phyloP scores from a whole-genome alignment of 1,284 basidiomycete genomes.

The Rhodotorula sp. region DNA sequence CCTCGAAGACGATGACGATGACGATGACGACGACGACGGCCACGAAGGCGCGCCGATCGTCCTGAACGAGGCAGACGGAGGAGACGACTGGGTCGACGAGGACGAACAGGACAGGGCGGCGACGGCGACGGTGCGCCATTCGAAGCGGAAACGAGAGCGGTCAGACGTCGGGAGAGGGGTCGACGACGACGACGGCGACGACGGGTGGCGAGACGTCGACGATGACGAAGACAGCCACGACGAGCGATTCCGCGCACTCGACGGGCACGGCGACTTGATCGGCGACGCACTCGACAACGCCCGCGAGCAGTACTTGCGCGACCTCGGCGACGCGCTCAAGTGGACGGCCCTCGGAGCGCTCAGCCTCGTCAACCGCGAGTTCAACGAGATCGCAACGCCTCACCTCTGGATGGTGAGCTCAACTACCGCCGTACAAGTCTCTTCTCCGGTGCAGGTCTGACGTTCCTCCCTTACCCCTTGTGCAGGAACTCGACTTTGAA shows the following conservation, averaged over 20 bases:
- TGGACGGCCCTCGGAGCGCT: slow-evolving; percentile 13
- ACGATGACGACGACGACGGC: not conserved
- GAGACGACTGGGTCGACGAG: slow-evolving; percentile 3
- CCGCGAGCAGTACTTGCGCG: not conserved
- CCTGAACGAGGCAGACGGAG: too few species aligned
- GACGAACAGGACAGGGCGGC: not conserved
- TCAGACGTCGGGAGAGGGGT: not conserved
- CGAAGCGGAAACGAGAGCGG: not conserved
- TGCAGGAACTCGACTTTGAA: slow-evolving; percentile 26
- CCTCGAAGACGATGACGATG: slow-evolving; percentile 1
- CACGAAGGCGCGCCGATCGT: not conserved
- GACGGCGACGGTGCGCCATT: too few species aligned
- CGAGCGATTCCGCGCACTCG: slow-evolving; percentile 4
- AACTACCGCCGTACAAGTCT: too few species aligned
- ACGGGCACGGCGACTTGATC: not conserved
- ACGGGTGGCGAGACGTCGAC: slow-evolving; percentile 5
- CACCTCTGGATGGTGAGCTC: slow-evolving; percentile 27
- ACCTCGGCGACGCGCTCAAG: not conserved
- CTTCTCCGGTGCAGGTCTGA: too few species aligned
- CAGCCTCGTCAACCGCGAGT: slow-evolving; percentile 27
- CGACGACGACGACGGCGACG: slow-evolving; percentile 2
- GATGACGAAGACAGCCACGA: not conserved
- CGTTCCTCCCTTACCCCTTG: not conserved
- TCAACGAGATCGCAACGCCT: slow-evolving; percentile 17
- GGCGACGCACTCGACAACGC: not conserved